A percentile compares a stretch with the other conserved stretches of the same genome.
Conservation (phyloP, 441 rosid species). For the Populus tomentosa region DNA sequence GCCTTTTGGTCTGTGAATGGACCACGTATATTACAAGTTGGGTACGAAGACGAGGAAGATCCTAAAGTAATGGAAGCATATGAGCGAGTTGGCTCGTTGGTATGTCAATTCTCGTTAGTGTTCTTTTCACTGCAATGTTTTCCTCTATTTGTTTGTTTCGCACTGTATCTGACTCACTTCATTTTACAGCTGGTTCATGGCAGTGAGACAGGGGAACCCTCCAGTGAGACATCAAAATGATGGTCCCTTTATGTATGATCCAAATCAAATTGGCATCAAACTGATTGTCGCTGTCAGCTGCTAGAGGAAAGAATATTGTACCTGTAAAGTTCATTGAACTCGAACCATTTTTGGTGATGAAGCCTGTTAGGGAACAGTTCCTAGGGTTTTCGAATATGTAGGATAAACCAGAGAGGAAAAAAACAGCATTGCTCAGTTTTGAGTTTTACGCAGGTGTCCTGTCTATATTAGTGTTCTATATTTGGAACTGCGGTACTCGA, state of each 20-base stretch:
- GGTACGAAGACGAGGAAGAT: conserved; percentile 83
- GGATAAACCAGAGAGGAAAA: too few species aligned
- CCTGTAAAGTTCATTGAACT: neutral
- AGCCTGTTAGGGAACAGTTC: neutral
- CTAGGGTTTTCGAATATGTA: neutral
- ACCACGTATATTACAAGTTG: conserved; percentile 73
- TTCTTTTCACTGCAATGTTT: neutral
- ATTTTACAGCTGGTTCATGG: conserved; percentile 57
- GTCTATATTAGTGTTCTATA: neutral
- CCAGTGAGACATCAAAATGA: conserved; percentile 23
- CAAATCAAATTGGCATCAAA: neutral
- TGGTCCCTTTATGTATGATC: neutral
- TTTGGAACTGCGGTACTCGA: too few species aligned
- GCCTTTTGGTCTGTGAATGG: conserved; percentile 90
- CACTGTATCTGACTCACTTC: neutral
- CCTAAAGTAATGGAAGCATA: conserved; percentile 90
- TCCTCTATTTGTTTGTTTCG: neutral
- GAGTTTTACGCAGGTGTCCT: neutral
- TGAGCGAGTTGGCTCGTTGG: conserved; percentile 84
- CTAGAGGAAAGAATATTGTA: neutral
- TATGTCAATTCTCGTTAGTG: conserved; percentile 16
- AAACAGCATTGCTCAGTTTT: neutral
- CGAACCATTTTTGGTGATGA: neutral
- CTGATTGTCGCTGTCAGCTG: neutral
- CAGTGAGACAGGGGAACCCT: conserved; percentile 30